phyloP scores from a whole-genome alignment of 768 basidiomycete species.

The Trametes gibbosa region DNA sequence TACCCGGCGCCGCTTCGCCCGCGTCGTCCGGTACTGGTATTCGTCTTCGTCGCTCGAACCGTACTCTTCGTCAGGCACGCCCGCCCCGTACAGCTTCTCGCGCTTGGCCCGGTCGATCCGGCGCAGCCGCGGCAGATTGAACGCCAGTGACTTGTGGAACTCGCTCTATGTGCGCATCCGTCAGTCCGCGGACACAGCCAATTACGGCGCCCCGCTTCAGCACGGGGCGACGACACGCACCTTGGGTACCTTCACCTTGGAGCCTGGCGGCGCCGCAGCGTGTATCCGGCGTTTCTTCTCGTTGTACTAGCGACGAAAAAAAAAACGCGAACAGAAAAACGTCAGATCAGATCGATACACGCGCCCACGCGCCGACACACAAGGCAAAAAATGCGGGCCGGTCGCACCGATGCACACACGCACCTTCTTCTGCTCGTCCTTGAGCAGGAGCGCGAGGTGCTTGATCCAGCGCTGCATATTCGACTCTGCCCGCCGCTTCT shows the following conservation, averaged over 20 bases:
- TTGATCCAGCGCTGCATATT: slow-evolving; percentile 66
- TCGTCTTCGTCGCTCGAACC: slow-evolving; percentile 55
- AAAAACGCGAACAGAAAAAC: neutral
- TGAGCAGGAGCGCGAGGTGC: slow-evolving; percentile 55
- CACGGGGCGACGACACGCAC: slow-evolving; percentile 34
- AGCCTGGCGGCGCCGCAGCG: slow-evolving; percentile 39
- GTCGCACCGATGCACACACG: slow-evolving; percentile 1
- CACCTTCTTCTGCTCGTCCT: slow-evolving; percentile 72
- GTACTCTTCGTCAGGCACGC: slow-evolving; percentile 38
- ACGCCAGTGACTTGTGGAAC: slow-evolving; percentile 60
- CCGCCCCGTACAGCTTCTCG: slow-evolving; percentile 40
- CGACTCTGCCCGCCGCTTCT: slow-evolving; percentile 40
- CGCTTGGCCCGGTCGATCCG: slow-evolving; percentile 56
- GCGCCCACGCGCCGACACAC: neutral
- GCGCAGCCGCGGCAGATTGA: slow-evolving; percentile 59
- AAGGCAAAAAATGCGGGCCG: neutral
- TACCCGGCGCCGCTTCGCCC: slow-evolving; percentile 27
- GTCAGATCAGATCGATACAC: neutral
- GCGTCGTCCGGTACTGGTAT: slow-evolving; percentile 38
- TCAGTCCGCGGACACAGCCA: neutral
- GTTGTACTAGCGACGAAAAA: slow-evolving; percentile 45
- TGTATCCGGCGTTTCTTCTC: slow-evolving; percentile 59
- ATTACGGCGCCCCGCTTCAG: neutral
- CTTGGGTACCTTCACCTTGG: slow-evolving; percentile 55
- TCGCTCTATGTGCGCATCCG: slow-evolving; percentile 46